Evolutionary conservation across 768 basidiomycete genomes (phyloP).

Genomic region (Lentinus brumalis): DNA sequence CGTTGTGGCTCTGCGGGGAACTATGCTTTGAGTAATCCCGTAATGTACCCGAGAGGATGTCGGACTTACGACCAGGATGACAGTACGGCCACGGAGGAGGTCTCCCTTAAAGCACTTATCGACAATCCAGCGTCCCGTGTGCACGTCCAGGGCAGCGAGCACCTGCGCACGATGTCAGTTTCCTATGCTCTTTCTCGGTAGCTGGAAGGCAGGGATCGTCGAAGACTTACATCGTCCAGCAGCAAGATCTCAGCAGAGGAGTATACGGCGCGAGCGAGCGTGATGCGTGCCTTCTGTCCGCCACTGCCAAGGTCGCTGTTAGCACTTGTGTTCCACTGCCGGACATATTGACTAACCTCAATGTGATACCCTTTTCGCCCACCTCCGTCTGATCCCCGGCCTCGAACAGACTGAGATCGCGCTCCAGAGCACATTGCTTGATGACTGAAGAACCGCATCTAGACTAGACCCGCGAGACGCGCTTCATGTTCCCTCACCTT

Average conservation of each 20-base stretch:
- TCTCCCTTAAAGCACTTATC: conserved; percentile 52
- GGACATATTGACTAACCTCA: conserved; percentile 36
- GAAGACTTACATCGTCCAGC: conserved; percentile 62
- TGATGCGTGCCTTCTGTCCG: conserved; percentile 55
- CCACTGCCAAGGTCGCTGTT: conserved; percentile 29
- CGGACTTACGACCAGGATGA: conserved; percentile 48
- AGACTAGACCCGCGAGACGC: neutral
- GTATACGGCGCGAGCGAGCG: conserved; percentile 61
- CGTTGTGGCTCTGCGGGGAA: conserved; percentile 46
- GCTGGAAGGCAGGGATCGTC: neutral
- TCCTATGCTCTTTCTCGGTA: neutral
- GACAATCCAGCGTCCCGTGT: conserved; percentile 54
- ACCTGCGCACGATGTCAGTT: conserved; percentile 23
- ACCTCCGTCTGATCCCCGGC: conserved; percentile 56
- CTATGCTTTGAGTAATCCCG: no score
- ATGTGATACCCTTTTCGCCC: conserved; percentile 57
- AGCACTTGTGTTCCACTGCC: neutral
- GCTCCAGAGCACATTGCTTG: conserved; percentile 42
- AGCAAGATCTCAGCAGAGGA: conserved; percentile 62
- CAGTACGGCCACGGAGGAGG: conserved; percentile 50
- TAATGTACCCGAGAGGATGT: no score
- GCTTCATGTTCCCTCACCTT: conserved; percentile 27
- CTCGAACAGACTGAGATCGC: conserved; percentile 48
- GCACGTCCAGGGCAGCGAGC: conserved; percentile 53
- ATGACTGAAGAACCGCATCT: conserved; percentile 28